Evolutionary conservation across 305 asterid species (phyloP).

Genomic region (Rubia balearica): DNA sequence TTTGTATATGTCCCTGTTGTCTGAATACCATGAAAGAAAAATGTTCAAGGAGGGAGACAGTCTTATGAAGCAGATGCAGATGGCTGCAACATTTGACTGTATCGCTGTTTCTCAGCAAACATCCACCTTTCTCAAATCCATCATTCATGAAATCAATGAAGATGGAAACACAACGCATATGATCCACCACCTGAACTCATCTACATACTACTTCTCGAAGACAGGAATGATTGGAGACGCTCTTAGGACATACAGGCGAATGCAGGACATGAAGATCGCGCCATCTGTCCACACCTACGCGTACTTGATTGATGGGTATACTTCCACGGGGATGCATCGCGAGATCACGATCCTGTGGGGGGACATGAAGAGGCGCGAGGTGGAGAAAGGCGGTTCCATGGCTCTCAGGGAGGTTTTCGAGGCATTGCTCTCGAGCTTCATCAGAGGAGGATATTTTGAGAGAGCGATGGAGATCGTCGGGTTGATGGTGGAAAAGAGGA

Average conservation of each 20-base stretch:
- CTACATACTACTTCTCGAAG: constrained; percentile 66
- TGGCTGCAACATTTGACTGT: constrained; percentile 22
- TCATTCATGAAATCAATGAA: constrained; percentile 33
- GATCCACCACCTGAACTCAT: constrained; percentile 48
- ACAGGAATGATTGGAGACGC: constrained; percentile 83
- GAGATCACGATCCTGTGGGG: constrained; percentile 81
- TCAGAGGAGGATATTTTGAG: constrained; percentile 83
- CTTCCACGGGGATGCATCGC: constrained; percentile 63
- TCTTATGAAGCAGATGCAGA: constrained; percentile 39
- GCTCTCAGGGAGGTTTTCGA: constrained; percentile 57
- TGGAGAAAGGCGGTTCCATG: constrained; percentile 28
- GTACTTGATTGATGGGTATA: constrained; percentile 49
- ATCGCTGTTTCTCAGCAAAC: constrained; percentile 8
- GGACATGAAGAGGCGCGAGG: constrained; percentile 54
- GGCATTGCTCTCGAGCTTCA: constrained; percentile 51
- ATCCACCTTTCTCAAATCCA: constrained; percentile 37
- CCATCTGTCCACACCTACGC: constrained; percentile 52
- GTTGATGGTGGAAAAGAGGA: constrained; percentile 46
- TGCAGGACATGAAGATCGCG: constrained; percentile 39
- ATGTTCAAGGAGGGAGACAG: constrained; percentile 68
- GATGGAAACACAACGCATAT: constrained; percentile 23
- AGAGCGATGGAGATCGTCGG: constrained; percentile 69
- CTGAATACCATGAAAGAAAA: constrained; percentile 40
- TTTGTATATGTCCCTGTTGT: constrained; percentile 45
- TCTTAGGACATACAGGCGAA: constrained; percentile 13